Percentiles rank a stretch among this genome's conserved stretches.
Conservation (phyloP, 2,329 filamentous ascomycete species). For the Cryphonectria carpinicola region DNA sequence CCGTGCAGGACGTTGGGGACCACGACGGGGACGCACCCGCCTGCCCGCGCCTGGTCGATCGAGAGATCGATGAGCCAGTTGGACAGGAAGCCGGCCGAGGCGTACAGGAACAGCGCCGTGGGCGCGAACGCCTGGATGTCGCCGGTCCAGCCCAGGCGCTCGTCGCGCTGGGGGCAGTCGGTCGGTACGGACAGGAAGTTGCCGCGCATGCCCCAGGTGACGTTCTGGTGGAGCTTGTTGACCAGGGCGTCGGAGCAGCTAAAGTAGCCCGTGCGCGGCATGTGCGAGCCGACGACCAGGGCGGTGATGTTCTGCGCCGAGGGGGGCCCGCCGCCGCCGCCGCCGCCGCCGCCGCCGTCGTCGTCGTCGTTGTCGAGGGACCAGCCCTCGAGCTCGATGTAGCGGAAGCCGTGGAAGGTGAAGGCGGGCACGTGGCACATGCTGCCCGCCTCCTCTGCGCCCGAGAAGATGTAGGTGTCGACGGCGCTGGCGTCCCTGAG, state of each 20-base stretch:
- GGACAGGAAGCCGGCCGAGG: constrained; percentile 53
- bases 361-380: constrained; percentile 27
- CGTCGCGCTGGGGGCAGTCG: constrained; percentile 61
- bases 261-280: constrained; percentile 54
- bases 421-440: constrained; percentile 49
- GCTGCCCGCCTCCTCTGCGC: constrained; percentile 14
- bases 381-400: constrained; percentile 53
- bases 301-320: constrained; percentile 34
- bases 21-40: constrained; percentile 39
- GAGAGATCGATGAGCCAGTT: constrained; percentile 55
- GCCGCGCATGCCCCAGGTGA: constrained; percentile 59
- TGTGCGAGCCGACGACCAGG: constrained; percentile 54
- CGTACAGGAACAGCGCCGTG: constrained; percentile 57
- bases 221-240: constrained; percentile 59
- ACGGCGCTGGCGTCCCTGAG: constrained; percentile 47
- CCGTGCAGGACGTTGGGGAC: constrained; percentile 37
- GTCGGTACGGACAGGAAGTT: constrained; percentile 63
- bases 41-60: constrained; percentile 39
- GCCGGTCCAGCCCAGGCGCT: constrained; percentile 59
- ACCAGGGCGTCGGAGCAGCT: constrained; percentile 54
- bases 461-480: constrained; percentile 43
- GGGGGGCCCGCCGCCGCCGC: constrained; percentile 19
- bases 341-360: constrained; percentile 18
- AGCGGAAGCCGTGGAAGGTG: constrained; percentile 59
- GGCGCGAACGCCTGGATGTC: constrained; percentile 55